A percentile compares a stretch with the other conserved stretches of the same genome.
These are phyloP conservation scores for Rhodotorula babjevae DNA, from an alignment of 768 basidiomycete genomes.

Conservation along the genomic window DNA sequence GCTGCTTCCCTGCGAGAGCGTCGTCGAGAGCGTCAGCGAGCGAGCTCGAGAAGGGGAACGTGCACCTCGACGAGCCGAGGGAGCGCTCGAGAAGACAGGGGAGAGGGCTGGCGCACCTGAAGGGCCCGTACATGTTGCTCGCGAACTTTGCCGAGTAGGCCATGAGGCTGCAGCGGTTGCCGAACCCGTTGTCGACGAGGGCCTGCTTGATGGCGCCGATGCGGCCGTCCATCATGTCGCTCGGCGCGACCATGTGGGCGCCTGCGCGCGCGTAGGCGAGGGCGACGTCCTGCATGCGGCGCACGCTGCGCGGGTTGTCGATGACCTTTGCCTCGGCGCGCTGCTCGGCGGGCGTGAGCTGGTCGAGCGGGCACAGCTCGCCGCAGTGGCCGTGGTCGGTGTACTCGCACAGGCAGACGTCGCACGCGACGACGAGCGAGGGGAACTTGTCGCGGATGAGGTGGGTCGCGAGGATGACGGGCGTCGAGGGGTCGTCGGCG, in stretches of 20 bases:
- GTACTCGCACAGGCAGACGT: slow-evolving; percentile 99
- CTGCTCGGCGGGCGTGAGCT: slow-evolving; percentile 48
- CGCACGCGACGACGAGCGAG: slow-evolving; percentile 77
- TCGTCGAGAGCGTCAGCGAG: not conserved
- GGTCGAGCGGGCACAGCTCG: slow-evolving; percentile 51
- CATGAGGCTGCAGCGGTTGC: slow-evolving; percentile 89
- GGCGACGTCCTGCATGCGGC: slow-evolving; percentile 87
- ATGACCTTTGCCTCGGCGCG: slow-evolving; percentile 56
- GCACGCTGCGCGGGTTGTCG: slow-evolving; percentile 68
- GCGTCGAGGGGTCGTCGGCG: slow-evolving; percentile 82
- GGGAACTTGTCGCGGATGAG: slow-evolving; percentile 74
- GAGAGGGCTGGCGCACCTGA: slow-evolving; percentile 58
- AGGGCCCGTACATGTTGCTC: slow-evolving; percentile 89
- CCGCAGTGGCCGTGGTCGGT: slow-evolving; percentile 98
- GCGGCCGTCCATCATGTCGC: slow-evolving; percentile 98
- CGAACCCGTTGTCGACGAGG: slow-evolving; percentile 75
- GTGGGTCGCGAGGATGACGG: slow-evolving; percentile 88
- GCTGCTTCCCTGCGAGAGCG: slow-evolving; percentile 73
- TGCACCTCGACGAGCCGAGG: not conserved
- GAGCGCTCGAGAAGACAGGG: not conserved
- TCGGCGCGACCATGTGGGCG: slow-evolving; percentile 97
- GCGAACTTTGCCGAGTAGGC: slow-evolving; percentile 97
- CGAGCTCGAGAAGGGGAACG: not conserved
- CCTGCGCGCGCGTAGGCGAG: slow-evolving; percentile 87
- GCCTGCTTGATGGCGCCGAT: slow-evolving; percentile 80